Conservation (phyloP, 176 grass and related monocot species). For the Carex kokanica region DNA sequence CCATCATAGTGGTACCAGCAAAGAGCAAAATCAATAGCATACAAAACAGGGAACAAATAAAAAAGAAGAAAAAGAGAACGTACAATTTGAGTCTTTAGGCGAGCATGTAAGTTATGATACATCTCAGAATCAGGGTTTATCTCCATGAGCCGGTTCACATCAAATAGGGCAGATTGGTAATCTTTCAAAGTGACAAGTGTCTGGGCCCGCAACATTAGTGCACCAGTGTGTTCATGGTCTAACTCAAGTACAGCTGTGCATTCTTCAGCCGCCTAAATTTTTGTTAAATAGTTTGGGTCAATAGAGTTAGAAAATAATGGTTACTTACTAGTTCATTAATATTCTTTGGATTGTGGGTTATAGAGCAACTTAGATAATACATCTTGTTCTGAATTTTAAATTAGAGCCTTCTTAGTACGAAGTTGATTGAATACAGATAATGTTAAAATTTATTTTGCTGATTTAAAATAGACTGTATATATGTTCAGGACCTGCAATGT, state of each 20-base stretch:
- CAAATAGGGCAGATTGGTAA: conserved; percentile 95
- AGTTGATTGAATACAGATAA: background rate
- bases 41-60: background rate
- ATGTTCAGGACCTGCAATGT: background rate
- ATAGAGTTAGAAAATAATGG: background rate
- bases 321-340: background rate
- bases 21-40: conserved; percentile 1
- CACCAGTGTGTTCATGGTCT: conserved; percentile 77
- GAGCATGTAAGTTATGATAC: conserved; percentile 67
- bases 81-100: conserved; percentile 93
- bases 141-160: conserved; percentile 82
- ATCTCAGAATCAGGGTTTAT: conserved; percentile 88
- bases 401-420: background rate
- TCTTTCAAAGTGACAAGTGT: conserved; percentile 89
- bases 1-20: background rate
- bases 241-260: conserved; percentile 95
- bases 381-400: background rate
- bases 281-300: background rate
- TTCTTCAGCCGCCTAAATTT: conserved; percentile 74
- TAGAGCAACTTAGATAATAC: background rate
- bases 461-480: background rate
- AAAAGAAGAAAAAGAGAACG: conserved; percentile 9
- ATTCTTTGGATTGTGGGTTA: background rate
- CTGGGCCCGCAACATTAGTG: conserved; percentile 91
- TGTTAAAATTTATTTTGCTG: background rate